These are phyloP conservation scores for Pseudopediastrum boryanum DNA, from an alignment of 139 green algal genomes.

Conservation along the genomic window DNA sequence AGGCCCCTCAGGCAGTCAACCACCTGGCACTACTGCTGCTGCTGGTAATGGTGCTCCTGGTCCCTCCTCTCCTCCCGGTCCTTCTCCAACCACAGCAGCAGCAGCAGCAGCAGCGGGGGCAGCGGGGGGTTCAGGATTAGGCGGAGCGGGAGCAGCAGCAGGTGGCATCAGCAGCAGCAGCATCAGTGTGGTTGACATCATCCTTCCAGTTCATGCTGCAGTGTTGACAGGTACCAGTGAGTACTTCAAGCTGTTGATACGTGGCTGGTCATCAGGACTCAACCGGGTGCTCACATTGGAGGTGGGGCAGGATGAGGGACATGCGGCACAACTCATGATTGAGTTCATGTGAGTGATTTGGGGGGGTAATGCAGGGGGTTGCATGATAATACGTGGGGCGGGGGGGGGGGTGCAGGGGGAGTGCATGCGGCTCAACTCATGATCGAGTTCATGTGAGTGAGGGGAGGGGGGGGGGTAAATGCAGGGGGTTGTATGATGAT, in stretches of 20 bases:
- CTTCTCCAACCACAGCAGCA: too few species aligned
- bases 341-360: slow-evolving; percentile 40
- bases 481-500: not conserved
- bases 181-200: slow-evolving; percentile 10
- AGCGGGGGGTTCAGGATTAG: too few species aligned
- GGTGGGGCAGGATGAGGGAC: slow-evolving; percentile 16
- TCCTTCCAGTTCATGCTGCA: slow-evolving; percentile 29
- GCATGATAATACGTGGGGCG: not conserved
- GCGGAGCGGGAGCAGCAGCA: not conserved
- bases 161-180: slow-evolving; percentile 16
- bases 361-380: not conserved
- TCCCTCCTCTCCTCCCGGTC: too few species aligned
- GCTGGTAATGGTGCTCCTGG: too few species aligned
- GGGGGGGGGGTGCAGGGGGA: too few species aligned
- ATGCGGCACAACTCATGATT: slow-evolving; percentile 29
- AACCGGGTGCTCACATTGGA: slow-evolving; percentile 27
- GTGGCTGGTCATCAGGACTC: slow-evolving; percentile 23
- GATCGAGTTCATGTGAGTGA: not conserved
- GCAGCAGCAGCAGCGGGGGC: slow-evolving; percentile 8
- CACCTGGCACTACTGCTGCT: not conserved
- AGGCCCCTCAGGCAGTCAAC: not conserved
- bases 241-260: slow-evolving; percentile 35
- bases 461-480: not conserved
- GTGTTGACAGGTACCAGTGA: slow-evolving; percentile 33
- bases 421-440: too few species aligned